Conservation (phyloP, 1,284 basidiomycete species). For the Leccinum griseonigrum region DNA sequence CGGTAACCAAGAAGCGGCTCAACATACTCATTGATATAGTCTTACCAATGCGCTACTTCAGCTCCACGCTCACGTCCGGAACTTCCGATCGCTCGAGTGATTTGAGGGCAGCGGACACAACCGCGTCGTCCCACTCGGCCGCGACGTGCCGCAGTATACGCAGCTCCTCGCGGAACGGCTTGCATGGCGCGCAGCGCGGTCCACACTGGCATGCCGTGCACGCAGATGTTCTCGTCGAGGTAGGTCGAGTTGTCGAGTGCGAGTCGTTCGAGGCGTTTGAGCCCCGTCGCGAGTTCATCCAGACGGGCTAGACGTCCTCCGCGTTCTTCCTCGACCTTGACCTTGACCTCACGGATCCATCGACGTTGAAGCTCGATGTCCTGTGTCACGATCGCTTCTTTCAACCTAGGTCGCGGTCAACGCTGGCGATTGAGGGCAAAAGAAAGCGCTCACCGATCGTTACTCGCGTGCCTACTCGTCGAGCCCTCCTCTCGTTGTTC, state of each 20-base stretch:
- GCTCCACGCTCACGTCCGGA: too few species aligned
- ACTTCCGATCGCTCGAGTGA: too few species aligned
- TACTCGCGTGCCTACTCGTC: slow-evolving; percentile 28
- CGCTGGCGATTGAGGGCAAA: neutral
- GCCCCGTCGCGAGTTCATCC: slow-evolving; percentile 85
- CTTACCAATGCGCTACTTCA: slow-evolving; percentile 67
- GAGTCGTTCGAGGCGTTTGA: slow-evolving; percentile 90
- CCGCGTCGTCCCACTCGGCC: too few species aligned
- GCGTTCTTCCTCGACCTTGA: slow-evolving; percentile 94
- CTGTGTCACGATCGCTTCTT: slow-evolving; percentile 94
- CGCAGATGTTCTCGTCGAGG: slow-evolving; percentile 86
- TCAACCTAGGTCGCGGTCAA: slow-evolving; percentile 54
- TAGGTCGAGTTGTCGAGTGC: slow-evolving; percentile 89
- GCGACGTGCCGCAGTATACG: too few species aligned
- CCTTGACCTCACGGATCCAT: slow-evolving; percentile 94
- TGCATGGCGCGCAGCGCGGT: too few species aligned
- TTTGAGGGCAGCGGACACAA: too few species aligned
- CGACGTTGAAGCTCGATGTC: slow-evolving; percentile 96
- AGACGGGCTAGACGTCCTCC: slow-evolving; percentile 94
- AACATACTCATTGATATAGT: slow-evolving; percentile 74
- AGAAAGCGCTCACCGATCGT: slow-evolving; percentile 68
- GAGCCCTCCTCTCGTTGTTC: too few species aligned
- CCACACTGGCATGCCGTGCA: slow-evolving; percentile 51
- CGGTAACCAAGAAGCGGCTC: slow-evolving; percentile 22
- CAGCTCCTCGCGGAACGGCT: too few species aligned